phyloP scores from a whole-genome alignment of 352 stramenopile species.

The Phytophthora boehmeriae region DNA sequence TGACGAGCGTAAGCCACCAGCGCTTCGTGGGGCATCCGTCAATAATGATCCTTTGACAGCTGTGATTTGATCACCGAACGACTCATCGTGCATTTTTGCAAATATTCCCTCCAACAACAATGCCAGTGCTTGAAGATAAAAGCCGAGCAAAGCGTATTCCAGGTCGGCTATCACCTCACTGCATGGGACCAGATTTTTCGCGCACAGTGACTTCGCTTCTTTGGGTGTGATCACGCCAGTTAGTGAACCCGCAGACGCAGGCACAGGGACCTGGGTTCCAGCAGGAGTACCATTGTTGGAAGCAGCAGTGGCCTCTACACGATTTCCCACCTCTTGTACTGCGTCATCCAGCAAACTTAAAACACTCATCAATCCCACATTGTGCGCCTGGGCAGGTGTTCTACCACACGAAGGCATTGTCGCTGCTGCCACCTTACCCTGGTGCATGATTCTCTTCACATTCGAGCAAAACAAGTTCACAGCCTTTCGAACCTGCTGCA shows the following conservation, averaged over 20 bases:
- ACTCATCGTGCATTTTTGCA: constrained; percentile 87
- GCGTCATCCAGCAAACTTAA: constrained; percentile 70
- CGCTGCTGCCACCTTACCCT: constrained; percentile 50
- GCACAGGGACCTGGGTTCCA: constrained; percentile 7
- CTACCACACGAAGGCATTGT: constrained; percentile 59
- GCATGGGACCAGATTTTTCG: constrained; percentile 50
- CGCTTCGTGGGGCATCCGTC: constrained; percentile 21
- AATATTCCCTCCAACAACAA: constrained; percentile 64
- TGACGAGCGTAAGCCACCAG: constrained; percentile 15
- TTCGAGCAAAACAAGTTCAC: constrained; percentile 75
- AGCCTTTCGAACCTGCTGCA: constrained; percentile 68
- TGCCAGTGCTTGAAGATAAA: constrained; percentile 74
- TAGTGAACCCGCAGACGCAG: constrained; percentile 3
- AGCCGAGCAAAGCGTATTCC: constrained; percentile 65
- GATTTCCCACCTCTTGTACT: constrained; percentile 56
- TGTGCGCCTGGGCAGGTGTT: constrained; percentile 77
- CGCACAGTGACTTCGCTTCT: constrained; percentile 43
- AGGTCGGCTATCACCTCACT: constrained; percentile 58
- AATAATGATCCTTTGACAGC: constrained; percentile 8
- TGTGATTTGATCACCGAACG: constrained; percentile 60
- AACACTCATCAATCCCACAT: constrained; percentile 74
- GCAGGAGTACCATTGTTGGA: constrained; percentile 14
- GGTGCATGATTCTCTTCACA: constrained; percentile 77
- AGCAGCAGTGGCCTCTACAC: constrained; percentile 33
- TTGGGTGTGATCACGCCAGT: constrained; percentile 36